Evolutionary conservation across 2,329 filamentous ascomycete genomes (phyloP), one percentile per base, ranked within the genome.

Genomic region (Aspergillus chevalieri): DNA sequence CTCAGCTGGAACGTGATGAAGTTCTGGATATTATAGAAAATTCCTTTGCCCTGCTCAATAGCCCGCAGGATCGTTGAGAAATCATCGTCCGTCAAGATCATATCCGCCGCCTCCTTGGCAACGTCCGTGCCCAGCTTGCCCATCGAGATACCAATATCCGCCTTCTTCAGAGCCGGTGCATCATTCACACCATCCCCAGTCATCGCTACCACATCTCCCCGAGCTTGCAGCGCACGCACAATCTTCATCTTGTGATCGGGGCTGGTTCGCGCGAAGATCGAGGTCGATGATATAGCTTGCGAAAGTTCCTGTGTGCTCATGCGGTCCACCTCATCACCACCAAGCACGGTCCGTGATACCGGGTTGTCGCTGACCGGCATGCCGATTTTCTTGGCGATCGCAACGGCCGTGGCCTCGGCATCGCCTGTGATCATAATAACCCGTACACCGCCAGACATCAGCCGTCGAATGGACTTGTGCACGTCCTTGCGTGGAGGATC

Each of bases 361-460:
- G 79, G 52, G 71, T 79, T 56, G 74, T 74, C 47, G 78, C 80
- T 74, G 49, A 97, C 82, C 2, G 85, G 83, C 89, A 98, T 98
- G 38, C 93, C 93, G n/a, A 98, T 78, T 64, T 95, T 92, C 69
- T 82, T 89, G 26, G 89, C 93, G 65, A 98, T 97, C 0, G 93
- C 93, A 43, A 96, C 78, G 2, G 93, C 93, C 2, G 93, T 98
- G 1, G 89, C 89, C 67, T 97, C 90, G 14, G 93, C 89, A 68
- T 98, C 93, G 51, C 93, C 93, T 8, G 93, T 98, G 58, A 98
- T 97, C 93, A 98, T 98, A 60, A 98, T 94, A 44, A 98, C 89
- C 68, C 90, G 93, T 54, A 98, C 93, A 36, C 92, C 92, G 47
- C 93, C 93, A 44, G 89, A 84, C 85, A 97, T 92, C 48, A 98